Conservation (phyloP, 2,329 filamentous ascomycete species). For the Didymella arachidicola region DNA sequence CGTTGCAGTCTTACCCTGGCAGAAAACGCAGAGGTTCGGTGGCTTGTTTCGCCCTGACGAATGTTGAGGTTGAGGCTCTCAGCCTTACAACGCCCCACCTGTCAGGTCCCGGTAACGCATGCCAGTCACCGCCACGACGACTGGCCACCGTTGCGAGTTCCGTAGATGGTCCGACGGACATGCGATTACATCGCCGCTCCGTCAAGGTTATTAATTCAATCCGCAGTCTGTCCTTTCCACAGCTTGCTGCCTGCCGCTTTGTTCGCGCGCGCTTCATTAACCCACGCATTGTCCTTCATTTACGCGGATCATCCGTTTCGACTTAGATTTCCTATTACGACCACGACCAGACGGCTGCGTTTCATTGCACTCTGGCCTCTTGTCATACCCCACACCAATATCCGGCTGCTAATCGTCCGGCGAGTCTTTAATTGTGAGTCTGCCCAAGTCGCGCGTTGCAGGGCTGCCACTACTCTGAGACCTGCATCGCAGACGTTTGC, state of each 20-base stretch:
- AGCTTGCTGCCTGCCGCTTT: constrained; percentile 21
- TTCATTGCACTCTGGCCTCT: constrained; percentile 51
- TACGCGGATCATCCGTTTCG: constrained; percentile 27
- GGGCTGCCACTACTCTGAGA: constrained; percentile 12
- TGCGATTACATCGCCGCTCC: constrained; percentile 42
- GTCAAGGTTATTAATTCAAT: constrained; percentile 15
- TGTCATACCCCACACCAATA: constrained; percentile 40
- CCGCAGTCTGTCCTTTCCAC: constrained; percentile 23
- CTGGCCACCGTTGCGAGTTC: constrained; percentile 45
- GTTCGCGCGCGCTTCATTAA: constrained; percentile 10
- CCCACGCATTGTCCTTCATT: constrained; percentile 32
- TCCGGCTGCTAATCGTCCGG: constrained; percentile 22
- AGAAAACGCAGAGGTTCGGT: not conserved
- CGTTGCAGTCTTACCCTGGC: not conserved
- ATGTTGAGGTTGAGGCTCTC: constrained; percentile 29
- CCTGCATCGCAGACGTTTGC: constrained; percentile 44
- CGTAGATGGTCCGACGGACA: constrained; percentile 41
- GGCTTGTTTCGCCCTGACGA: not conserved
- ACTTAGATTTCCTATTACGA: constrained; percentile 32
- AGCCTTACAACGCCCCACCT: constrained; percentile 30
- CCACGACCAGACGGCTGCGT: constrained; percentile 25
- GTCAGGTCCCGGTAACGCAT: constrained; percentile 18
- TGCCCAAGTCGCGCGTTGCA: constrained; percentile 12
- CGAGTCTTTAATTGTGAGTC: constrained; percentile 22
- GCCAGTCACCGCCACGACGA: constrained; percentile 32